A percentile compares a stretch with the other conserved stretches of the same genome.
Conservation (phyloP, 2,329 filamentous ascomycete genomes). For the Paecilomyces dactylethromorphus region DNA sequence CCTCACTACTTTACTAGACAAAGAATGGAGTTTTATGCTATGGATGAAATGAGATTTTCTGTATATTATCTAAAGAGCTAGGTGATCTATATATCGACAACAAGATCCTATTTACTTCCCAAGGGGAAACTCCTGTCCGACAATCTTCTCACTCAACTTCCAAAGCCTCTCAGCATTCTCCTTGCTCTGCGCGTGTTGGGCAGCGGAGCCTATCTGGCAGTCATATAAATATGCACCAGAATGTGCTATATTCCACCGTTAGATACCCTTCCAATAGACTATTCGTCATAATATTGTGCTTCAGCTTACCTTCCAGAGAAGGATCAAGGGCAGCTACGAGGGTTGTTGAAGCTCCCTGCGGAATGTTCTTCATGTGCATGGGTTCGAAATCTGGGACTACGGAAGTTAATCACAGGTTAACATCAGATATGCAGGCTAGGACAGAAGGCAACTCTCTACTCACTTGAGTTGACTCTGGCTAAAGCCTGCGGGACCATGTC, state of each 20-base stretch:
- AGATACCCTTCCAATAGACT: conserved; percentile 12
- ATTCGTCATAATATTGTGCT: not conserved
- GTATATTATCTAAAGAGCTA: not conserved
- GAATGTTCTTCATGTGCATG: conserved; percentile 25
- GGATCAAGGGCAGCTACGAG: conserved; percentile 39
- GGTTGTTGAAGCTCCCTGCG: conserved; percentile 35
- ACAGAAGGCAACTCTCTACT: not conserved
- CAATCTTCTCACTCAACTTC: conserved; percentile 31
- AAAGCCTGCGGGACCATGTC: not conserved
- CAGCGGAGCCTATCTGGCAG: conserved; percentile 19
- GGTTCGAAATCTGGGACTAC: conserved; percentile 7
- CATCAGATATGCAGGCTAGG: not conserved
- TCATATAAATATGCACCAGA: conserved; percentile 23
- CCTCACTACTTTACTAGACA: no score
- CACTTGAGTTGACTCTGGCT: not conserved
- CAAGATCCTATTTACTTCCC: not conserved
- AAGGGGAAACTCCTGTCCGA: conserved; percentile 25
- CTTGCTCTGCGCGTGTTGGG: conserved; percentile 24
- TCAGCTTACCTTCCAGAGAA: conserved; percentile 16
- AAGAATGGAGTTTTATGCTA: no score
- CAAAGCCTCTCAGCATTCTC: conserved; percentile 32
- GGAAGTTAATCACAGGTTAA: not conserved
- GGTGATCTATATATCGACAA: not conserved
- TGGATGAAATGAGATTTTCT: not conserved
- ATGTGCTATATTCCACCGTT: not conserved